phyloP scores from a whole-genome alignment of 83 land plant genomes.

The Thuja plicata region DNA sequence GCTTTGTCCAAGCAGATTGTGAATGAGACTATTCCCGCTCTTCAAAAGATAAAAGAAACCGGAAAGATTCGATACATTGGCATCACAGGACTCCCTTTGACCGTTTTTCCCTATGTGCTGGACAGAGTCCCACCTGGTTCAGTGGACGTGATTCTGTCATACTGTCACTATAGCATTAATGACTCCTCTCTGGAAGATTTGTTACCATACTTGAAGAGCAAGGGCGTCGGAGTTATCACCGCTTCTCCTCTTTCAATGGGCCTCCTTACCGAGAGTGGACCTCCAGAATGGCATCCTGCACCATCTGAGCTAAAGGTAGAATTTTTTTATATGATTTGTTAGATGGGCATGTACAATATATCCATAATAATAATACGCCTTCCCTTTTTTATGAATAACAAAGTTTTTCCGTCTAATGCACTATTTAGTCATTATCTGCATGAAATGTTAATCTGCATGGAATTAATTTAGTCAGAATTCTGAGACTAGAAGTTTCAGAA shows the following conservation, averaged over 20 bases:
- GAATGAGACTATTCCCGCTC: slow-evolving; percentile 93
- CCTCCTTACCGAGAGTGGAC: slow-evolving; percentile 83
- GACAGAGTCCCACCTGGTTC: slow-evolving; percentile 88
- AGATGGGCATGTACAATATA: background rate
- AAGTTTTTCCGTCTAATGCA: background rate
- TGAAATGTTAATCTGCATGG: background rate
- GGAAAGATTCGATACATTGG: slow-evolving; percentile 93
- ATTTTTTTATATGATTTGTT: background rate
- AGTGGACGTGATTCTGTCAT: slow-evolving; percentile 91
- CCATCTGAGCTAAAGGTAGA: slow-evolving; percentile 81
- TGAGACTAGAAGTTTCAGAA: background rate
- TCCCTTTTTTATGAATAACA: background rate
- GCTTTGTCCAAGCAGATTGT: slow-evolving; percentile 54
- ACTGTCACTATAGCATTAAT: slow-evolving; percentile 90
- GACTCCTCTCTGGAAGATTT: slow-evolving; percentile 81
- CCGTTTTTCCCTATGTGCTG: slow-evolving; percentile 75
- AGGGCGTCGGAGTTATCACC: slow-evolving; percentile 89
- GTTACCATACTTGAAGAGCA: slow-evolving; percentile 87
- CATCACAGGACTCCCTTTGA: slow-evolving; percentile 88
- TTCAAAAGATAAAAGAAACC: slow-evolving; percentile 71
- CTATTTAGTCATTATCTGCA: background rate
- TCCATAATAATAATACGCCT: background rate
- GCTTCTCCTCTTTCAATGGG: slow-evolving; percentile 99
- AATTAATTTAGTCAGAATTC: background rate
- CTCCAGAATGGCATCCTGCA: slow-evolving; percentile 99